Conservation (phyloP, 345 rosid genomes). For the Gossypium ekmanianum region DNA sequence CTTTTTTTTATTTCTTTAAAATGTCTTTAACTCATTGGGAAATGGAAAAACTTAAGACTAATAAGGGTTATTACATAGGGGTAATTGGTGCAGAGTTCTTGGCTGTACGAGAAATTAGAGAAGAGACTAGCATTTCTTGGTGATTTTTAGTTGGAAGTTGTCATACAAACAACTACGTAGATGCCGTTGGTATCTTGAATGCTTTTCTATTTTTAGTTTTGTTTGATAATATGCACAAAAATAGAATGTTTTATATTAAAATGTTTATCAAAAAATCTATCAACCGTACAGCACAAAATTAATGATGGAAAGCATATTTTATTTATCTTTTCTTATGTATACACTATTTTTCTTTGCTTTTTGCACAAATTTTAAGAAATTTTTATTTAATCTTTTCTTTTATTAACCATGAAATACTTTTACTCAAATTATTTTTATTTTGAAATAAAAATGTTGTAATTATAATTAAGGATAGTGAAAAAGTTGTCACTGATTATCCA, state of each 20-base stretch:
- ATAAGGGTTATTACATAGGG: background rate
- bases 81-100: background rate
- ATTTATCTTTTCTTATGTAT: too few relatives aligned
- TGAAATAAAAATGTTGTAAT: too few relatives aligned
- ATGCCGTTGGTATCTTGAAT: background rate
- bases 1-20: background rate
- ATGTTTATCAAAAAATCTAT: too few relatives aligned
- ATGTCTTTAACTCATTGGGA: background rate
- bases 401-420: too few relatives aligned
- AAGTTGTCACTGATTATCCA: too few relatives aligned
- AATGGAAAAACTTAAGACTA: background rate
- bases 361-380: too few relatives aligned
- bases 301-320: too few relatives aligned
- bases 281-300: too few relatives aligned
- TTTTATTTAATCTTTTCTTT: too few relatives aligned
- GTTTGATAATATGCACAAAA: background rate
- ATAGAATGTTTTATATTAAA: background rate
- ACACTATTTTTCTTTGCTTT: too few relatives aligned
- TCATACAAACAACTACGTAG: background rate
- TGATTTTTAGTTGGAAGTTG: background rate
- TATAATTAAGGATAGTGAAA: too few relatives aligned
- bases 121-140: background rate
- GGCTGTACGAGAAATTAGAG: background rate
- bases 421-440: too few relatives aligned
- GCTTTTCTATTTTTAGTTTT: background rate